Evolutionary conservation across 176 grass and related monocot genomes (phyloP), one percentile per base, ranked within the genome.

Genomic region (Themeda triandra): DNA sequence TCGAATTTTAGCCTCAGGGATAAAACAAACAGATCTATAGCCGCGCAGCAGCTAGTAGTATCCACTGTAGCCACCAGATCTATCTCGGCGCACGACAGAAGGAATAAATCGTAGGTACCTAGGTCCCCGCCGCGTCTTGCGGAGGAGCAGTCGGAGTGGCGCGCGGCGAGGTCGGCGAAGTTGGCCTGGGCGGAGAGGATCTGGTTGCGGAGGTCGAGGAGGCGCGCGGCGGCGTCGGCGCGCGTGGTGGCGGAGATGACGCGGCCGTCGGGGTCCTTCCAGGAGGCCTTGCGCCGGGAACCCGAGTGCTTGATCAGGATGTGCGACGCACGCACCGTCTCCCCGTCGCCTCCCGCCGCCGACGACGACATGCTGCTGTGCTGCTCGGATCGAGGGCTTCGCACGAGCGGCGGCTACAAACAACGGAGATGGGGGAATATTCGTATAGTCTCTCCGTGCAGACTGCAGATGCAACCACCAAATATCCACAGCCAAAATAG

Each of bases 221-320:
- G 87, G 82, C 85, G 84, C 11, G 80, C 80, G 60, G 84, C 84
- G 37, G 88, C 88, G 74, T 73, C 84, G 67, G 80, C 80, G 18
- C 84, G 88, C 35, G 68, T 75, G 74, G 88, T 87, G 60, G 80
- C 74, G 67, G 80, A 83, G 80, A 94, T 94, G 87, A 87, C 40
- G 69, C 85, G 84, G 78, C 92, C 92, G 14, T 90, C 87, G 28
- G 89, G 92, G 63, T 94, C 92, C 89, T 92, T 89, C 89, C 92
- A 94, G 24, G 89, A 94, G 18, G 92, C 60, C 92, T 86, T 94
- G 81, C 92, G 92, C 51, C 89, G 89, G 73, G 92, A 94, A 0
- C 92, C 92, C 87, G 92, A 74, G 87, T 94, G 92, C 87, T 94
- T 92, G 84, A 94, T 88, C 69, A 94, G 89, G 87, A 94, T 88